Evolutionary conservation across 2,329 filamentous ascomycete species (phyloP).

Genomic region (Penicillium sp.): DNA sequence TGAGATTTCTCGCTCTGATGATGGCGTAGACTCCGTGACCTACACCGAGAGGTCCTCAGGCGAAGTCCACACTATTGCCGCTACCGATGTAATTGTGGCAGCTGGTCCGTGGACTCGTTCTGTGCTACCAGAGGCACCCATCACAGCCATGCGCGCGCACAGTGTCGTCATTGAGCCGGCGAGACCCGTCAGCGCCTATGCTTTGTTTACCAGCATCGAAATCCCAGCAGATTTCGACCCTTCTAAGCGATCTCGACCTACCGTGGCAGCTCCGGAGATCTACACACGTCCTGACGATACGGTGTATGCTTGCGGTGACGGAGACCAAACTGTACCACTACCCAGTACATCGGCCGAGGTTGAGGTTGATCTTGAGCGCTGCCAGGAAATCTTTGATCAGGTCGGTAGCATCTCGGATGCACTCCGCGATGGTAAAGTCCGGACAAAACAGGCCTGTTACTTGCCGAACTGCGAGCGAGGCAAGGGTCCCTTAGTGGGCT

Average conservation of each 20-base stretch:
- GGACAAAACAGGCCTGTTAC: constrained; percentile 84
- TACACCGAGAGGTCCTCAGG: constrained; percentile 52
- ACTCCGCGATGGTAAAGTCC: constrained; percentile 62
- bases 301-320: constrained; percentile 91
- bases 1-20: constrained; percentile 52
- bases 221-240: constrained; percentile 58
- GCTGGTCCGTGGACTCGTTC: constrained; percentile 57
- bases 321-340: constrained; percentile 67
- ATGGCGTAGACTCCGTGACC: constrained; percentile 56
- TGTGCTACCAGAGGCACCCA: constrained; percentile 51
- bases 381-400: constrained; percentile 80
- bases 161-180: constrained; percentile 56
- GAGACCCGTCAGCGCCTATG: constrained; percentile 45
- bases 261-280: constrained; percentile 78
- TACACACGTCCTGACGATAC: constrained; percentile 85
- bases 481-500: constrained; percentile 72
- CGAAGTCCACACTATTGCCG: constrained; percentile 46
- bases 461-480: constrained; percentile 63
- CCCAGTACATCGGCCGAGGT: constrained; percentile 72
- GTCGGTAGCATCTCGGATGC: constrained; percentile 52
- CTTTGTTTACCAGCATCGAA: constrained; percentile 72
- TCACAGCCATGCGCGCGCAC: constrained; percentile 56
- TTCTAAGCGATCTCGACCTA: constrained; percentile 47
- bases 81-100: constrained; percentile 55
- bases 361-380: constrained; percentile 65